A percentile compares a stretch with the other conserved stretches of the same genome.
phyloP scores from a whole-genome alignment of 1,284 basidiomycete species.

The Hymenochaete sp. region DNA sequence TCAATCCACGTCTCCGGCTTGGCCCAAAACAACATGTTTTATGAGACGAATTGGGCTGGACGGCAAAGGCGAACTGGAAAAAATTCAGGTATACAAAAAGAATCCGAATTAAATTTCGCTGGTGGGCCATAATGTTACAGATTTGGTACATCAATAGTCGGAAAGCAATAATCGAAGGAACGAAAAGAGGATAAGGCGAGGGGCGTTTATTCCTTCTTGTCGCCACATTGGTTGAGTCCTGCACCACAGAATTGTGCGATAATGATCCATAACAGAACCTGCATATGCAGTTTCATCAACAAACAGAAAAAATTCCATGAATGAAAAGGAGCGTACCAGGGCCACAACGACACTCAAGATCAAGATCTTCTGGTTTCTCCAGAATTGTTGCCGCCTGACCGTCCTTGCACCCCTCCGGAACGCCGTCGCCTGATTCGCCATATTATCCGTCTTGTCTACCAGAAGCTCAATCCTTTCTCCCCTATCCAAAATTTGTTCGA shows the following conservation, averaged over 20 bases:
- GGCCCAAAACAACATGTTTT: too few species aligned
- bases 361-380: constrained; percentile 80
- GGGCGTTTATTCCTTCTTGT: constrained; percentile 39
- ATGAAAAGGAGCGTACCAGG: constrained; percentile 45
- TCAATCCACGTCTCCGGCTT: too few species aligned
- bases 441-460: constrained; percentile 94
- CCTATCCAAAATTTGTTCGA: constrained; percentile 87
- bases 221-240: constrained; percentile 67
- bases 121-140: too few species aligned
- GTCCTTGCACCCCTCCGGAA: constrained; percentile 87
- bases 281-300: constrained; percentile 10
- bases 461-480: constrained; percentile 95
- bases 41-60: too few species aligned
- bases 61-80: too few species aligned
- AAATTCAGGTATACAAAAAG: too few species aligned
- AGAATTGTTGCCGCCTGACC: constrained; percentile 93
- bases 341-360: constrained; percentile 65
- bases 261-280: constrained; percentile 74
- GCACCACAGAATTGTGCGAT: constrained; percentile 83
- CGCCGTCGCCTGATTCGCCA: constrained; percentile 92
- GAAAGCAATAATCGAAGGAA: too few species aligned
- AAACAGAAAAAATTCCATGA: constrained; percentile 17
- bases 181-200: too few species aligned
- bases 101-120: too few species aligned
- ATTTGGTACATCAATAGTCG: too few species aligned